A percentile compares a stretch with the other conserved stretches of the same genome.
Evolutionary conservation across 441 rosid genomes (phyloP).

Genomic region (Jatropha multifida): DNA sequence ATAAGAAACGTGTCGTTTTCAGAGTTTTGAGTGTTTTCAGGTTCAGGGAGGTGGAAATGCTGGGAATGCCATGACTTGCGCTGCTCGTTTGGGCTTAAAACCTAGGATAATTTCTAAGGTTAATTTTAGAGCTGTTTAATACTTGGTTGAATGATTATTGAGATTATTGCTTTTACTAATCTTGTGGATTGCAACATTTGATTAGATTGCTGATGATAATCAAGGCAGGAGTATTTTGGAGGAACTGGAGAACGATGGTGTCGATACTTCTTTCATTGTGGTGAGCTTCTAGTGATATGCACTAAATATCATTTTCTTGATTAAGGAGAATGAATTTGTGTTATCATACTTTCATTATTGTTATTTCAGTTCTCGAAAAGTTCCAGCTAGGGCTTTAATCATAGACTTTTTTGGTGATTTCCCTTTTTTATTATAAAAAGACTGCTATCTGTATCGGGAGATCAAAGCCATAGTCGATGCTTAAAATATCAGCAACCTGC

Average conservation of each 20-base stretch:
- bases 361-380: not conserved
- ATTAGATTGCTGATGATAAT: slow-evolving; percentile 68
- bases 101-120: slow-evolving; percentile 80
- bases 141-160: not conserved
- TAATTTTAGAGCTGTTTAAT: not conserved
- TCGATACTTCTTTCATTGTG: slow-evolving; percentile 71
- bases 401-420: not conserved
- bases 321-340: not conserved
- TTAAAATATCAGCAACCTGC: not conserved
- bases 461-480: not conserved
- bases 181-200: slow-evolving; percentile 1
- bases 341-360: not conserved
- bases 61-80: slow-evolving; percentile 69
- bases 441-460: not conserved
- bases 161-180: not conserved
- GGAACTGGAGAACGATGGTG: slow-evolving; percentile 74
- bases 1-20: not conserved
- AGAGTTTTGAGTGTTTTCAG: slow-evolving; percentile 25
- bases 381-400: not conserved
- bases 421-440: not conserved
- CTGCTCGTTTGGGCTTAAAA: slow-evolving; percentile 66
- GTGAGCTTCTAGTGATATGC: slow-evolving; percentile 36
- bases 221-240: slow-evolving; percentile 68
- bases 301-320: not conserved
- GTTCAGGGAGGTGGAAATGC: slow-evolving; percentile 89